These are phyloP conservation scores for Schwanniomyces polymorphus DNA, from an alignment of 805 yeast genomes.

Conservation along the genomic window DNA sequence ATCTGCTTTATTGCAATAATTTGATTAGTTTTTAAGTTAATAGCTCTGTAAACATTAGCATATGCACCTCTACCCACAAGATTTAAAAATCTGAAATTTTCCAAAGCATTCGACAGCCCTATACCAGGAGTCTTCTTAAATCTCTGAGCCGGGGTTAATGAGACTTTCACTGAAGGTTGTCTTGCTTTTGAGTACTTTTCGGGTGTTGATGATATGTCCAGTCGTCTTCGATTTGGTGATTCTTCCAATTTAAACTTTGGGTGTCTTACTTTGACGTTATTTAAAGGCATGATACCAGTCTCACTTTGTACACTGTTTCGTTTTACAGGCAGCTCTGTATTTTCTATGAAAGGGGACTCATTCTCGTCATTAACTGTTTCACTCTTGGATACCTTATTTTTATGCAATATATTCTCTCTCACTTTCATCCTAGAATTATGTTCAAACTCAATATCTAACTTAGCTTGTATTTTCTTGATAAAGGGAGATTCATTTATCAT, in stretches of 20 bases:
- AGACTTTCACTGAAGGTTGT: conserved; percentile 35
- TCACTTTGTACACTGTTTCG: not conserved
- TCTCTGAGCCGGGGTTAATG: conserved; percentile 53
- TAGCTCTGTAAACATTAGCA: conserved; percentile 81
- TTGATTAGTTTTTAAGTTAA: conserved; percentile 62
- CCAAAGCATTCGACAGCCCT: conserved; percentile 41
- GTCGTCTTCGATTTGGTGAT: not conserved
- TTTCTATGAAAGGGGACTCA: conserved; percentile 18
- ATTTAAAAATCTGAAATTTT: conserved; percentile 53
- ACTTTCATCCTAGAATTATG: not conserved
- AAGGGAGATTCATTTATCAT: conserved; percentile 24
- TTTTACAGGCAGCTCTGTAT: not conserved
- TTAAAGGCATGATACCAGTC: not conserved
- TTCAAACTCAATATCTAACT: conserved; percentile 13
- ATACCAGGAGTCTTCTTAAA: conserved; percentile 43
- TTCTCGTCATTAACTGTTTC: conserved; percentile 7
- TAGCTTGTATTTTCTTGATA: conserved; percentile 24
- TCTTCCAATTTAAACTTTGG: not conserved
- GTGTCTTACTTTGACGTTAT: not conserved
- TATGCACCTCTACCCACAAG: conserved; percentile 89
- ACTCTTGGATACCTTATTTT: not conserved
- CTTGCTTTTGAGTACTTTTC: conserved; percentile 13
- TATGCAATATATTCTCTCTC: not conserved
- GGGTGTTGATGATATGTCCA: conserved; percentile 2
- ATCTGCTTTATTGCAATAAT: conserved; percentile 82